Base-by-base conservation (phyloP, 208 protist genomes). In the Crithidia mellificae region DNA sequence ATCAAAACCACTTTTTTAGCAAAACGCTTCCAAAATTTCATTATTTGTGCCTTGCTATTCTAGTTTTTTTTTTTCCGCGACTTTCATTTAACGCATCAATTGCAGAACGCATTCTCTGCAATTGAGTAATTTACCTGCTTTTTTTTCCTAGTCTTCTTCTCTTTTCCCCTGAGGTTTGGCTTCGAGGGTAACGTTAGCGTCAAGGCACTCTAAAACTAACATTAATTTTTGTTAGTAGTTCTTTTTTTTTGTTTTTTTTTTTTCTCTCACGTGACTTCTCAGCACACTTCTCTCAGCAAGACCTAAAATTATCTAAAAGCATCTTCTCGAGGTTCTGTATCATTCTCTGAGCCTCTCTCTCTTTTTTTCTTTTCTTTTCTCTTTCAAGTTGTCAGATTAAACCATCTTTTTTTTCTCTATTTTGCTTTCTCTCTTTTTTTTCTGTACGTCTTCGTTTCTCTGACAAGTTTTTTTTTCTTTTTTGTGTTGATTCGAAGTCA, bases 21-120 rank as follows among this genome's bases (percentile, higher is more conserved):
- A 53, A 67, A 27, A 12, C 36, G 12, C 36, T 12, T 12, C 36
- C 6, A 41, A 41, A 41, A 41, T n/a, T n/a, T n/a, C n/a, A 11
- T 38, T n/a, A n/a, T 46, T 58, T 27, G 38, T 51, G 39, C 32
- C 19, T 15, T 52, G n/a, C 43, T 22, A 46, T 25, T 58, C 49
- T 39, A 47, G 17, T 47, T 24, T 52, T 63, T 62, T 12, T 49
- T 47, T 24, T 52, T 63, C 55, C 19, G 32, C 15, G n/a, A 38
- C 57, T 51, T 25, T 52, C n/a, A 22, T 39, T 25, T 34, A 15
- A 19, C 34, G 1, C 6, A 58, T 20, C 22, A 51, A 27, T 51
- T 15, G 22, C 19, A 41, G 20, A 46, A 46, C 11, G n/a, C 17
- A 46, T 20, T 17, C n/a, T 12, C n/a, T 46, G 41, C 41, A 46